Conservation (phyloP, 2,329 filamentous ascomycete genomes). For the Stagonosporopsis rhizophila region DNA sequence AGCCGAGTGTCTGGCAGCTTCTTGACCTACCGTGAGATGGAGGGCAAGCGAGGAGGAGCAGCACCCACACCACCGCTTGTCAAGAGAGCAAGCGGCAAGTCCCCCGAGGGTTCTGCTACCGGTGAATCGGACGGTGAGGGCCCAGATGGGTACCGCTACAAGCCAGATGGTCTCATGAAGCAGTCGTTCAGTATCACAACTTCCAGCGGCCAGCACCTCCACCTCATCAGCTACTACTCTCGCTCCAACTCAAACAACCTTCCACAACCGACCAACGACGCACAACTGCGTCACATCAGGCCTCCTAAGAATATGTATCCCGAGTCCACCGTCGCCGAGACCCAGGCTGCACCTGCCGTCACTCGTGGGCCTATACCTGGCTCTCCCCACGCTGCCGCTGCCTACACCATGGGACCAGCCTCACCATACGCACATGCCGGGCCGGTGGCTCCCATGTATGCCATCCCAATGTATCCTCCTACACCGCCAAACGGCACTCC, state of each 20-base stretch:
- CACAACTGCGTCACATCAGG: slow-evolving; percentile 78
- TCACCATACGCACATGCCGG: slow-evolving; percentile 56
- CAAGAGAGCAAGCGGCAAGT: slow-evolving; percentile 66
- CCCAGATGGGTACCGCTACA: slow-evolving; percentile 52
- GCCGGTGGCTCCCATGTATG: slow-evolving; percentile 51
- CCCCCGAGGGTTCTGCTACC: slow-evolving; percentile 79
- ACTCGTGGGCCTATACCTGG: slow-evolving; percentile 74
- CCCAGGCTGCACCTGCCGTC: slow-evolving; percentile 78
- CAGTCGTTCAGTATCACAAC: slow-evolving; percentile 99
- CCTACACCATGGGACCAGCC: slow-evolving; percentile 62
- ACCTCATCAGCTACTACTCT: slow-evolving; percentile 97
- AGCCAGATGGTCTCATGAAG: slow-evolving; percentile 98
- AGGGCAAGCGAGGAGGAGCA: slow-evolving; percentile 90
- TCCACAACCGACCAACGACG: slow-evolving; percentile 81
- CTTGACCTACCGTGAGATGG: slow-evolving; percentile 97
- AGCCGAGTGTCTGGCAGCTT: slow-evolving; percentile 98
- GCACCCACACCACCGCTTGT: slow-evolving; percentile 54
- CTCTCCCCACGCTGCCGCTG: slow-evolving; percentile 62
- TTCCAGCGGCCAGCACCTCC: slow-evolving; percentile 85
- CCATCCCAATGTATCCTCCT: slow-evolving; percentile 51
- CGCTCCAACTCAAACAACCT: slow-evolving; percentile 79
- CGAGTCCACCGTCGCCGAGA: slow-evolving; percentile 89
- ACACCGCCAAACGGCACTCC: slow-evolving; percentile 52
- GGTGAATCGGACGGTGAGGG: slow-evolving; percentile 83
- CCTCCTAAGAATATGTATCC: slow-evolving; percentile 96